phyloP scores from a whole-genome alignment of 805 yeast species.

The Wickerhamiella vanderwaltii region DNA sequence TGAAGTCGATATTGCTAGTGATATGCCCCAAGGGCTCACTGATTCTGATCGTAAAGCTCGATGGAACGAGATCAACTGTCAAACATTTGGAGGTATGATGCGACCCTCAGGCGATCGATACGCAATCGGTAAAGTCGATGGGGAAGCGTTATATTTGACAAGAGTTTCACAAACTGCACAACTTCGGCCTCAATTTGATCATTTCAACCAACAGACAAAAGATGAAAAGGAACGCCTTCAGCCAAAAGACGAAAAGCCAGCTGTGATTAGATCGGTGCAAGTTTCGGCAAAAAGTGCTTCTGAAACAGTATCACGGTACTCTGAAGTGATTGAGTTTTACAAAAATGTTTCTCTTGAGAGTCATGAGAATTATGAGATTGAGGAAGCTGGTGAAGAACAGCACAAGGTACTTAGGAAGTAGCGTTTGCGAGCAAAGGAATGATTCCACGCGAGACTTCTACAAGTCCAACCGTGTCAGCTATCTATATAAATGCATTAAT shows the following conservation, averaged over 20 bases:
- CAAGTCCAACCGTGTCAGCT: too few species aligned
- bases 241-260: constrained; percentile 29
- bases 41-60: constrained; percentile 50
- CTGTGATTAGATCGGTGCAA: constrained; percentile 53
- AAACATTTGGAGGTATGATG: constrained; percentile 61
- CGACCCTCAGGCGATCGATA: constrained; percentile 24
- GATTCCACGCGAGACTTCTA: too few species aligned
- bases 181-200: constrained; percentile 67
- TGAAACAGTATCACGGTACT: constrained; percentile 47
- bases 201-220: constrained; percentile 50
- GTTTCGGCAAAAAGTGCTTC: constrained; percentile 57
- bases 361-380: constrained; percentile 23
- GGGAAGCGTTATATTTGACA: constrained; percentile 46
- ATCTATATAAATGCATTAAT: too few species aligned
- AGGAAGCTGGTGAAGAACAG: neutral
- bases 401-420: too few species aligned
- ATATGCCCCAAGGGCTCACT: constrained; percentile 47
- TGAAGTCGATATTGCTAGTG: constrained; percentile 67
- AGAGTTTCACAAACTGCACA: constrained; percentile 63
- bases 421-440: neutral
- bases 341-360: constrained; percentile 53
- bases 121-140: constrained; percentile 31
- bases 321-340: constrained; percentile 58
- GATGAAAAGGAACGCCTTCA: neutral
- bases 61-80: constrained; percentile 52